These are phyloP conservation scores for Epichloe baconii DNA, from an alignment of 2,329 filamentous ascomycete genomes.

Conservation along the genomic window DNA sequence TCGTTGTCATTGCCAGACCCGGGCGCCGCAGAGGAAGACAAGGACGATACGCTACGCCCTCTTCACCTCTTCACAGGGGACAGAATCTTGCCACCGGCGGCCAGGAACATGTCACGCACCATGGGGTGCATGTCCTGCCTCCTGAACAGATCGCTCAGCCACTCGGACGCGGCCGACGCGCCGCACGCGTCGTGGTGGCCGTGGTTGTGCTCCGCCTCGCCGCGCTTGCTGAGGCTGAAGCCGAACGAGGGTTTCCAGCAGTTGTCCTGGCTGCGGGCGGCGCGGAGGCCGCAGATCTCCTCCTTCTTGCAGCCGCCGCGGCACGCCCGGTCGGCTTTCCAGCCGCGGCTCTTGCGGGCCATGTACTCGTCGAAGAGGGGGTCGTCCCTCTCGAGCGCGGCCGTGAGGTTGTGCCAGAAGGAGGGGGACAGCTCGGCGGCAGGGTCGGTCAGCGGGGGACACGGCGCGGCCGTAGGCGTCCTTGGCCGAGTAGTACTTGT, in stretches of 20 bases:
- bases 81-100: not conserved
- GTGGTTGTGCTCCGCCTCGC: not conserved
- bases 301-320: slow-evolving; percentile 24
- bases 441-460: slow-evolving; percentile 21
- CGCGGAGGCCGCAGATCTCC: slow-evolving; percentile 38
- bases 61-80: not conserved
- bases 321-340: slow-evolving; percentile 23
- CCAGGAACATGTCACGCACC: slow-evolving; percentile 10
- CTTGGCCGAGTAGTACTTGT: slow-evolving; percentile 41
- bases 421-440: slow-evolving; percentile 35
- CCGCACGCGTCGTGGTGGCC: slow-evolving; percentile 16
- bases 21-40: not conserved
- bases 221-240: slow-evolving; percentile 18
- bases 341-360: slow-evolving; percentile 32
- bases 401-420: slow-evolving; percentile 46
- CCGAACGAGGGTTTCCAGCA: slow-evolving; percentile 26
- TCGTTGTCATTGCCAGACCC: not conserved
- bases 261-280: slow-evolving; percentile 36
- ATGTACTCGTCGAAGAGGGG: slow-evolving; percentile 32
- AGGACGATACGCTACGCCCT: not conserved
- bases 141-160: slow-evolving; percentile 11
- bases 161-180: slow-evolving; percentile 12
- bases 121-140: slow-evolving; percentile 11
- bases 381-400: slow-evolving; percentile 28
- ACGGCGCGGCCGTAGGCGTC: slow-evolving; percentile 34